These are phyloP conservation scores for Aspergillus proliferans DNA, from an alignment of 2,329 filamentous ascomycete genomes.

Conservation along the genomic window DNA sequence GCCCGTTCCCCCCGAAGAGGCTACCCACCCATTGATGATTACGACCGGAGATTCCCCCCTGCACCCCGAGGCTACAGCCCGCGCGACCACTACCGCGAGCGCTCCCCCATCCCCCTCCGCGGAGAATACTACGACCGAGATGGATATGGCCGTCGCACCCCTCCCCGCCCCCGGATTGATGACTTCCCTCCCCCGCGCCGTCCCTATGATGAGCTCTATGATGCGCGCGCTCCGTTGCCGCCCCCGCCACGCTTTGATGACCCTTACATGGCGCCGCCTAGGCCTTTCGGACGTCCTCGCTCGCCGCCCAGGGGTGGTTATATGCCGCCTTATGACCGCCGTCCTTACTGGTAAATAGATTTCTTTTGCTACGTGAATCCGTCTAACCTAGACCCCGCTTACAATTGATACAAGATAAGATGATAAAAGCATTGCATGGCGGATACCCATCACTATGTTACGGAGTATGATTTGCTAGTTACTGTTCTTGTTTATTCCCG, in stretches of 20 bases:
- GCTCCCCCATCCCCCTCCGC: constrained; percentile 63
- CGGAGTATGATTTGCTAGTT: neutral
- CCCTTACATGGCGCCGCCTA: constrained; percentile 51
- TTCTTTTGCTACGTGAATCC: constrained; percentile 6
- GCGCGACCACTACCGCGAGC: constrained; percentile 77
- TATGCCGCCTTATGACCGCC: constrained; percentile 37
- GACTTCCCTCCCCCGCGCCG: constrained; percentile 62
- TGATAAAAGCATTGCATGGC: constrained; percentile 12
- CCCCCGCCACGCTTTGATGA: constrained; percentile 52
- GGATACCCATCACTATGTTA: constrained; percentile 17
- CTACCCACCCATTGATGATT: constrained; percentile 66
- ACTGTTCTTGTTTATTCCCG: constrained; percentile 5
- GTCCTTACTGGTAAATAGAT: constrained; percentile 39
- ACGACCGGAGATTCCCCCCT: constrained; percentile 69
- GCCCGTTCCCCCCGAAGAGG: constrained; percentile 73
- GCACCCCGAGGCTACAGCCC: constrained; percentile 78
- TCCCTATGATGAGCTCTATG: constrained; percentile 57
- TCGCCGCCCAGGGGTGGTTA: constrained; percentile 37
- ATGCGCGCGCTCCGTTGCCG: constrained; percentile 46
- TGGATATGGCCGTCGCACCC: constrained; percentile 69
- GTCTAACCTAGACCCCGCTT: no score
- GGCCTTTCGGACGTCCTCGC: constrained; percentile 46
- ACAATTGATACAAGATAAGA: neutral
- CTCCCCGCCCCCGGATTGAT: constrained; percentile 69
- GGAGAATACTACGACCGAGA: constrained; percentile 85